These are phyloP conservation scores for Prunus persica DNA, from an alignment of 306 rosid species.

Conservation along the genomic window Prunus_persica_NCBIv2 NC_034009.1:41062501-41063000, in stretches of 20 bases:
- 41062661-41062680: neutral
- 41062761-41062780: conserved; percentile 86
- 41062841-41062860: conserved; percentile 67
- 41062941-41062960: neutral
- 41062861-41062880: conserved; percentile 46
- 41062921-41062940: conserved; percentile 32
- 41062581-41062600: neutral
- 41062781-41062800: conserved; percentile 66
- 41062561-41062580: neutral
- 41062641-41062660: too few species aligned
- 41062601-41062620: neutral
- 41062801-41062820: conserved; percentile 46
- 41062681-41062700: neutral
- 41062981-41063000: too few species aligned
- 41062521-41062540: neutral
- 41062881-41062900: conserved; percentile 37
- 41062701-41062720: conserved; percentile 47
- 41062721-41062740: conserved; percentile 81
- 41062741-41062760: conserved; percentile 63
- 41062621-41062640: neutral
- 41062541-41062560: neutral
- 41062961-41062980: too few species aligned
- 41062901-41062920: conserved; percentile 75
- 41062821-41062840: conserved; percentile 74
- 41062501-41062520: neutral